Percentiles rank a stretch among this genome's conserved stretches.
Evolutionary conservation across 1,284 basidiomycete genomes (phyloP).

Genomic region (Cystobasidium slooffiae): DNA sequence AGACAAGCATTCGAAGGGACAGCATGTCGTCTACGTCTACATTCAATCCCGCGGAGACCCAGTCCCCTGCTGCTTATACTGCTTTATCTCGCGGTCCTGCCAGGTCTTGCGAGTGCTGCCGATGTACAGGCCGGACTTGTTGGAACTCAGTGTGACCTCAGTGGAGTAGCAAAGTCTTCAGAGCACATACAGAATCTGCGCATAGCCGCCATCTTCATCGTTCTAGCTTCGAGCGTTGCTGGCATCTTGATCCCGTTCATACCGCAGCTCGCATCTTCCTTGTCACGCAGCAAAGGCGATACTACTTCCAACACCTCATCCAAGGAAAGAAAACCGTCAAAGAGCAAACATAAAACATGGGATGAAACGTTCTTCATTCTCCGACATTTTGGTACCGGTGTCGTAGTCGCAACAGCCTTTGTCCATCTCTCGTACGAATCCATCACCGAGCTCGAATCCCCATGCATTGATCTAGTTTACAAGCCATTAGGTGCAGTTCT

Average conservation of each 20-base stretch:
- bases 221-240: conserved; percentile 50
- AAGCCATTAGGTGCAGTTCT: conserved; percentile 59
- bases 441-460: conserved; percentile 53
- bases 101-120: too few relatives aligned
- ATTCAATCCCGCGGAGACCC: too few relatives aligned
- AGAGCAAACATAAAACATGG: conserved; percentile 2
- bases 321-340: too few relatives aligned
- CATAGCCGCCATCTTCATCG: conserved; percentile 59
- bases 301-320: too few relatives aligned
- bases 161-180: too few relatives aligned
- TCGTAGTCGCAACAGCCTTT: conserved; percentile 60
- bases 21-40: too few relatives aligned
- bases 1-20: too few relatives aligned
- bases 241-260: conserved; percentile 18
- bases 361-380: conserved; percentile 24
- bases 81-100: too few relatives aligned
- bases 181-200: conserved; percentile 59
- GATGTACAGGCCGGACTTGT: too few relatives aligned
- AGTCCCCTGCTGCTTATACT: too few relatives aligned
- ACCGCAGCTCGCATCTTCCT: conserved; percentile 21
- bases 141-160: too few relatives aligned
- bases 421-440: conserved; percentile 59
- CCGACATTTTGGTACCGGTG: conserved; percentile 53
- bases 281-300: too few relatives aligned
- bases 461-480: conserved; percentile 53